A percentile compares a stretch with the other conserved stretches of the same genome.
These are phyloP conservation scores for Panicum virgatum DNA, from an alignment of 202 grass and related monocot species.

Conservation along the genomic window DNA sequence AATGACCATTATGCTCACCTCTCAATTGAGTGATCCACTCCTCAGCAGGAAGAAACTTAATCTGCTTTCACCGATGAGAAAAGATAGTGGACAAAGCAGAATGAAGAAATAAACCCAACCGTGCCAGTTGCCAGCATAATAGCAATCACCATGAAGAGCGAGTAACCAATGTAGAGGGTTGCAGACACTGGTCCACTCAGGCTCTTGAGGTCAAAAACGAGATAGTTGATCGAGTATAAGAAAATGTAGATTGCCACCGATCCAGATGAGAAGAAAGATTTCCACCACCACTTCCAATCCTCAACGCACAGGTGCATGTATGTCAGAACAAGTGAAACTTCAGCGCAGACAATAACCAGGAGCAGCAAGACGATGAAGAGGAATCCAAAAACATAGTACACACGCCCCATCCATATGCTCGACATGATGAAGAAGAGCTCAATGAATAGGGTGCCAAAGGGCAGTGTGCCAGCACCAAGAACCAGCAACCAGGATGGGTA, in stretches of 20 bases:
- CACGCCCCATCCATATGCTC: conserved; percentile 91
- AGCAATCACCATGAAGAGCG: conserved; percentile 88
- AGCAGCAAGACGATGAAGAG: conserved; percentile 82
- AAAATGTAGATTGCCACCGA: conserved; percentile 91
- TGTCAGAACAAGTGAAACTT: conserved; percentile 85
- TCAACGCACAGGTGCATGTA: conserved; percentile 96
- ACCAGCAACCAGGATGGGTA: conserved; percentile 90
- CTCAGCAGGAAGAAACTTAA: conserved; percentile 37
- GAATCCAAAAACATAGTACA: conserved; percentile 91
- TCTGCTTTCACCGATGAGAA: conserved; percentile 90
- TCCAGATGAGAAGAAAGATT: conserved; percentile 87
- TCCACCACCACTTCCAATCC: conserved; percentile 98
- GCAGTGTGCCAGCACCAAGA: conserved; percentile 79
- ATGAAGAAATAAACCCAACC: conserved; percentile 82
- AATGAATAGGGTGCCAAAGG: conserved; percentile 91
- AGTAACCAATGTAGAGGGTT: conserved; percentile 90
- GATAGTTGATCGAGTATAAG: conserved; percentile 88
- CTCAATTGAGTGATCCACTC: conserved; percentile 26
- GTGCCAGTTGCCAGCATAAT: conserved; percentile 95
- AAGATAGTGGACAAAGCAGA: conserved; percentile 89
- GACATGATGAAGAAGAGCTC: conserved; percentile 99
- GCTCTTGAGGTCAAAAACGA: conserved; percentile 84
- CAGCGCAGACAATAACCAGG: conserved; percentile 79
- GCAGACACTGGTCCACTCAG: conserved; percentile 85
- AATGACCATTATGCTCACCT: conserved; percentile 48